Evolutionary conservation across 371 early-diverging fungal genomes (phyloP).

Genomic region (Parasitella parasitica): DNA sequence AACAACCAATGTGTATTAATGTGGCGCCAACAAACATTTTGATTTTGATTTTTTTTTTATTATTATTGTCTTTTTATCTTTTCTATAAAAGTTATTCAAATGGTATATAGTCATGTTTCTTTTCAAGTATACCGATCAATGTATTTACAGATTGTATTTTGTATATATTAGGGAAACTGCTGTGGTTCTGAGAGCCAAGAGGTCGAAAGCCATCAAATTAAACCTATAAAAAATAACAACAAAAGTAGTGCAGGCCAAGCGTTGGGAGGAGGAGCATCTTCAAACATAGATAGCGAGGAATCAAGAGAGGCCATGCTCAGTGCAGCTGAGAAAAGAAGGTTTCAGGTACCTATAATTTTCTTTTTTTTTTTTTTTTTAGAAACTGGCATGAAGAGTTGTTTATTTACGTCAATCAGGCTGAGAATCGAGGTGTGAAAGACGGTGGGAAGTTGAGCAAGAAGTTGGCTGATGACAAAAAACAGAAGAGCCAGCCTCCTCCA

Average conservation of each 20-base stretch:
- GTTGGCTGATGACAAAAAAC: constrained; percentile 26
- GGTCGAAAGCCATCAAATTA: constrained; percentile 11
- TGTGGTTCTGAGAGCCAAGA: constrained; percentile 22
- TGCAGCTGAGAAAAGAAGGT: constrained; percentile 37
- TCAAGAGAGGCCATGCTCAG: constrained; percentile 35
- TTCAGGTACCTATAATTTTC: constrained; percentile 16
- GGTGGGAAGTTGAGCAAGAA: constrained; percentile 40
- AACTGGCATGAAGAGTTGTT: not conserved
- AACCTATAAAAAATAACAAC: not conserved
- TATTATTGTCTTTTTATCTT: not conserved
- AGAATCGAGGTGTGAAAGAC: constrained; percentile 32
- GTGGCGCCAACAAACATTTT: too few species aligned
- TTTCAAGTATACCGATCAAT: not conserved
- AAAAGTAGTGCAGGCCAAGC: constrained; percentile 9
- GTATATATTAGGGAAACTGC: constrained; percentile 15
- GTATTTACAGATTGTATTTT: not conserved
- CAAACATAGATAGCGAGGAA: not conserved
- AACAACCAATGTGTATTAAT: too few species aligned
- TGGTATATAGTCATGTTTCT: too few species aligned
- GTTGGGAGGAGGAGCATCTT: constrained; percentile 4
- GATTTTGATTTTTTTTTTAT: not conserved
- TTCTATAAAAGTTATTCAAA: not conserved
- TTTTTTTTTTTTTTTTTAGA: not conserved
- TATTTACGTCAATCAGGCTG: constrained; percentile 23
- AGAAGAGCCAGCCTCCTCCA: constrained; percentile 3